Base-by-base conservation (phyloP, 371 early-diverging fungal species). In the Synchytrium microbalum region DNA sequence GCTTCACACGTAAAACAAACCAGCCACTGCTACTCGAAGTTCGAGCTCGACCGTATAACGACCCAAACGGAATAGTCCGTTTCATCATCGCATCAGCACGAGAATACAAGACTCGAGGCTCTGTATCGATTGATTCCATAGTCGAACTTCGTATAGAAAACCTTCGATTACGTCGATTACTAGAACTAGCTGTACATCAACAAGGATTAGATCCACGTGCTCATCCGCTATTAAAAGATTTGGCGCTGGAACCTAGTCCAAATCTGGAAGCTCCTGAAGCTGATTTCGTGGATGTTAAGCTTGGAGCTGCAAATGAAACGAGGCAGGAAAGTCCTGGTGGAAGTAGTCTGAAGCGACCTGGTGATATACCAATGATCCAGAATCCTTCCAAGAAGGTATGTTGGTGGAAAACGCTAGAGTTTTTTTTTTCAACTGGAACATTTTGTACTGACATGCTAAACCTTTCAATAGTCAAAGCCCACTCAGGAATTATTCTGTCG, bases 111-210 rank as follows among this genome's bases (percentile, higher is more conserved):
- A 63, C 69, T 2, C 46, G 46, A 2, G 66, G 51, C 29, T 65
- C 70, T 24, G 23, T 60, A 27, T 51, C 67, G 23, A 31, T 73
- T 24, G 70, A 73, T 64, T 65, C 66, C 52, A 60, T 73, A 30
- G 28, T 73, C n/a, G 73, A 73, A 38, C 64, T 64, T 14, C 70
- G 70, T 19, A 67, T 73, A 31, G 68, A 70, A 51, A 73, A 67
- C 52, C 54, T 70, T 14, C 63, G 66, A 54, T 52, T 73, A 23
- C 63, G 68, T 26, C 46, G 62, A 30, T 64, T 52, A 46, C 62
- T 69, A 31, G 65, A 69, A 29, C 52, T 59, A 1, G 54, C 32
- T 5, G 32, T 72, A 28, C 59, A 64, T 1, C 58, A 56, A 24
- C 67, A 60, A 26, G 72, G 72, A 16, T 38, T 56, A n/a, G 72